Evolutionary conservation across 495 filamentous ascomycete genomes (phyloP).

Genomic region (Lasiosphaeria hispida): DNA sequence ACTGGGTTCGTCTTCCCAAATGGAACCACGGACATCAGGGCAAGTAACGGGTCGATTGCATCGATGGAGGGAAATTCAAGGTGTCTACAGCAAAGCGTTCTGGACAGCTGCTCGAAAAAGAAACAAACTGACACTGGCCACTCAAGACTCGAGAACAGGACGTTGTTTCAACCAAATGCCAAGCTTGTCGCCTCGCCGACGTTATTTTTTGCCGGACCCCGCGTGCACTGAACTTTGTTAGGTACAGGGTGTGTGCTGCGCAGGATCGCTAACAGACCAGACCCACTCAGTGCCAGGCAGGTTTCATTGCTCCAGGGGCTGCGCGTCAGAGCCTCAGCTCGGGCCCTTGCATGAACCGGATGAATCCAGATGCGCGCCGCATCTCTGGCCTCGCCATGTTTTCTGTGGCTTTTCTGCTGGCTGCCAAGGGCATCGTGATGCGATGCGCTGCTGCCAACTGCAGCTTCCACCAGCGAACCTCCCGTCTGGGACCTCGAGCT

Average conservation of each 20-base stretch:
- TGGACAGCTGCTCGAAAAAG: no score
- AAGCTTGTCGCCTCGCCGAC: not conserved
- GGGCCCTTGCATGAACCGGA: conserved; percentile 1
- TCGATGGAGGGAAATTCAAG: no score
- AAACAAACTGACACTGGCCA: no score
- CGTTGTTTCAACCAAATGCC: not conserved
- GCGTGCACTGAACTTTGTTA: not conserved
- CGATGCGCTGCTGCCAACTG: not conserved
- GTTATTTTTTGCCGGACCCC: not conserved
- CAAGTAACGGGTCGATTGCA: no score
- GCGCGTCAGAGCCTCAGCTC: conserved; percentile 2
- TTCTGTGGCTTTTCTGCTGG: not conserved
- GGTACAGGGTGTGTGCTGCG: not conserved
- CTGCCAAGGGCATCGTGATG: conserved; percentile 2
- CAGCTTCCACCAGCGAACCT: not conserved
- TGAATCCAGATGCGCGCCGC: no score
- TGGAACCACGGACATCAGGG: no score
- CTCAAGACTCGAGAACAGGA: no score
- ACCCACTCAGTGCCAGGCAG: not conserved
- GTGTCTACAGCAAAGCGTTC: no score
- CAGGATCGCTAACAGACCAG: not conserved
- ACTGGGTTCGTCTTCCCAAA: no score
- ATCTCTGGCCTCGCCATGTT: not conserved
- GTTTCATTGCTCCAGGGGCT: not conserved
- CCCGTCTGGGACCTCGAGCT: not conserved